Evolutionary conservation across 2,329 filamentous ascomycete species (phyloP), one percentile per base, ranked within the genome.

Genomic region (Fusarium tupiense): DNA sequence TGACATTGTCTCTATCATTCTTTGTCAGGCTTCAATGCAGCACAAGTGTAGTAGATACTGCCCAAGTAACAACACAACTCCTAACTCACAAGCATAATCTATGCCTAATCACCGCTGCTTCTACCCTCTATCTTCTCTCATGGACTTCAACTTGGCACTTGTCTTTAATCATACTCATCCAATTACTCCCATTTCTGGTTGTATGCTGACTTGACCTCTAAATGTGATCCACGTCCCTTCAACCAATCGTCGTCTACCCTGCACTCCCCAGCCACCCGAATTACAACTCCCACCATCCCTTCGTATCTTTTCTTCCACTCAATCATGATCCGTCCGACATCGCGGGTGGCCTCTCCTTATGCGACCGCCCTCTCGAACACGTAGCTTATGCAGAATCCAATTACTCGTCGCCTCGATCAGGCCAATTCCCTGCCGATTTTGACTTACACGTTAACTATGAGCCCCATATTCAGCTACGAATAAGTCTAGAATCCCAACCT

Each of bases 281-380:
- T 78, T 77, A 50, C 62, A 47, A 65, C 53, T 68, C 49, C 60
- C 43, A 70, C 41, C 31, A 64, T 52, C 68, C 71, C 67, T 67
- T 70, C 67, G 66, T 65, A 57, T 62, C 66, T 69, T 69, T 64
- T 63, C 31, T 72, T 72, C 67, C 69, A 74, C 62, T 75, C 67
- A 72, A 67, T 61, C 66, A 58, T 56, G 41, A 57, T 64, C 58
- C 56, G 33, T 61, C 59, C 52, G 29, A 64, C 47, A 64, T 69
- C 76, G 66, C 77, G 66, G 67, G 69, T 76, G 77, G 77, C 61
- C 77, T 77, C 70, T 56, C 26, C 65, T 64, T 35, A 78, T 78
- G 77, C 75, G 77, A 63, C 76, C 76, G 59, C 67, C 66, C 67
- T 69, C 64, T 40, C 52, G 53, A 60, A 67, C 68, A 71, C 75